Evolutionary conservation across 169 alveolate species (phyloP).

Genomic region (Cryptosporidium xiaoi): DNA sequence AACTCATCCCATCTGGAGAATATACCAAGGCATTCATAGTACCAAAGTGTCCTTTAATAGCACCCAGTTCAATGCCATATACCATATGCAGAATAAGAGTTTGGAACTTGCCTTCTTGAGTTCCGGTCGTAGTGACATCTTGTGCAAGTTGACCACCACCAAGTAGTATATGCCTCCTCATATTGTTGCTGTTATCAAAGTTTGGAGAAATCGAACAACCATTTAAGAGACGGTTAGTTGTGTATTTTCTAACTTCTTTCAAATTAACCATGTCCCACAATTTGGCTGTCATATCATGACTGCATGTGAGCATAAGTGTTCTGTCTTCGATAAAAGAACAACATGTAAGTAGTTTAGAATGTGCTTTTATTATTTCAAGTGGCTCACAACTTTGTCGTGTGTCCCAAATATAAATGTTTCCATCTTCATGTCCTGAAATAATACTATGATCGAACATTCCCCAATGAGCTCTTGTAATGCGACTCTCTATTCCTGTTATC

Average conservation of each 20-base stretch:
- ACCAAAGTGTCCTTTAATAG: constrained; percentile 95
- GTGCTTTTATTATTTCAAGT: constrained; percentile 80
- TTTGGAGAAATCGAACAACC: constrained; percentile 89
- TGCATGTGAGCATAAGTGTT: constrained; percentile 86
- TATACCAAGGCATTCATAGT: constrained; percentile 93
- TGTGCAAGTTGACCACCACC: constrained; percentile 93
- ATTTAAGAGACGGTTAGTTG: constrained; percentile 89
- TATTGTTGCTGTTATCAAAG: constrained; percentile 80
- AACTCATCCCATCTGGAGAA: constrained; percentile 92
- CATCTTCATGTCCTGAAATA: constrained; percentile 90
- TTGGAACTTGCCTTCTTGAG: constrained; percentile 95
- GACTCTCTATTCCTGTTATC: constrained; percentile 62
- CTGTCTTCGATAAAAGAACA: constrained; percentile 85
- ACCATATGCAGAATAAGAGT: constrained; percentile 90
- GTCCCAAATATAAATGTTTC: constrained; percentile 76
- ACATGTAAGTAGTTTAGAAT: constrained; percentile 86
- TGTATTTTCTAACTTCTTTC: constrained; percentile 80
- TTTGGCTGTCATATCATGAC: constrained; percentile 89
- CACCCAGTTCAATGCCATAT: constrained; percentile 91
- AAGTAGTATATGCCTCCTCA: constrained; percentile 85
- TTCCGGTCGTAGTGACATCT: constrained; percentile 89
- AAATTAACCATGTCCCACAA: constrained; percentile 87
- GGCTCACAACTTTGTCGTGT: constrained; percentile 65
- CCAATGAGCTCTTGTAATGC: constrained; percentile 88
- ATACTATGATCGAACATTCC: constrained; percentile 89